Base-by-base conservation (phyloP, 108 stramenopile species). In the Schizochytrium sp. region DNA sequence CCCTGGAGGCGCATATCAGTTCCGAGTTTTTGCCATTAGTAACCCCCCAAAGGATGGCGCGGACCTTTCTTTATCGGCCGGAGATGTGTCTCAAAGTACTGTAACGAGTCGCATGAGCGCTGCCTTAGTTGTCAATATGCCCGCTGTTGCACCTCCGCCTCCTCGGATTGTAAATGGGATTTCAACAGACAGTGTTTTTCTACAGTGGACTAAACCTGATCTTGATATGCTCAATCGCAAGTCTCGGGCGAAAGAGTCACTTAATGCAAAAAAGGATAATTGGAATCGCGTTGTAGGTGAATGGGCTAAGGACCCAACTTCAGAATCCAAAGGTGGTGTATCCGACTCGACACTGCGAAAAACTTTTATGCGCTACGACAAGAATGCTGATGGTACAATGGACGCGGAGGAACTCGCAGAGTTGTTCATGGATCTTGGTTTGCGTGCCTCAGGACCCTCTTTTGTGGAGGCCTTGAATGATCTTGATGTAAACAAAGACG, bases 251-350 rank as follows among this genome's bases (percentile, higher is more conserved):
- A 69, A 69, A 15, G 64, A 69, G 64, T 69, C 64, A 7, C 15
- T 69, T 7, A 69, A 69, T 15, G 64, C 64, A 12, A 83, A 55
- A 55, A 83, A 83, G 53, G 76, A 83, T n/a, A 55, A 50, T 28
- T 83, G 76, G 76, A 55, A 83, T 10, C 19, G 55, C 50, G 76
- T 83, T 40, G 76, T 83, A n/a, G 76, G 76, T n/a, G 53, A 55
- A n/a, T 83, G 76, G 76, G 76, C 53, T 46, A 17, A 83, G 40
- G 76, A 83, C 13, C 76, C 76, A 46, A 46, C 13, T 28, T 5
- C 13, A 40, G 76, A 83, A 42, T 3, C 47, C 53, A 55, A 49
- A n/a, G 76, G 76, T n/a, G 76, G 50, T 0, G 64, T 69, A 28
- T 55, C 47, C 53, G 53, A 55, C 15, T 10, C 76, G 47, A 83